These are phyloP conservation scores for Rhynchospora tenuis DNA, from an alignment of 176 grass and related monocot species.

Conservation along the genomic window DNA sequence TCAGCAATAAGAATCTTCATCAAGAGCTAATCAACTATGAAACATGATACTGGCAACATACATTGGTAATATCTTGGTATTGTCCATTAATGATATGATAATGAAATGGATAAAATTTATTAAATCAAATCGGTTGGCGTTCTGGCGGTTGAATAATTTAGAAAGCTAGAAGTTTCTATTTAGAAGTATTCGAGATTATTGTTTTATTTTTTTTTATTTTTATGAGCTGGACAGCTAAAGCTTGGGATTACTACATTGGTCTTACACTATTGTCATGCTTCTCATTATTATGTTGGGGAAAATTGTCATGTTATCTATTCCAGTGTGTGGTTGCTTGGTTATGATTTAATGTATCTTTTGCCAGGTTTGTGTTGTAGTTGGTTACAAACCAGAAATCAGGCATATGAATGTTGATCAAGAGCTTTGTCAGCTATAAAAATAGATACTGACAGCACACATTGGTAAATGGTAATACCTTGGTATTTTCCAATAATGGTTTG, in stretches of 20 bases:
- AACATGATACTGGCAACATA: background rate
- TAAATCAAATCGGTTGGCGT: too few relatives aligned
- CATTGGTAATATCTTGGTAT: background rate
- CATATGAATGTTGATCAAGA: background rate
- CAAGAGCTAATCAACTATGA: background rate
- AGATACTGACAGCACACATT: background rate
- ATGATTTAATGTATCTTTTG: background rate
- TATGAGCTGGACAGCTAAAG: constrained; percentile 36
- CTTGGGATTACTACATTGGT: background rate
- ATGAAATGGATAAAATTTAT: background rate
- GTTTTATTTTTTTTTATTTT: constrained; percentile 8
- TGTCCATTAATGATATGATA: background rate
- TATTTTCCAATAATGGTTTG: background rate
- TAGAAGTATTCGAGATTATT: background rate
- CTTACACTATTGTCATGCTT: background rate
- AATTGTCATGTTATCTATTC: background rate
- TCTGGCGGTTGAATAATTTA: background rate
- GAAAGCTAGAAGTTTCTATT: background rate
- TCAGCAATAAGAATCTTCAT: background rate
- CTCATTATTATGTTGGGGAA: background rate
- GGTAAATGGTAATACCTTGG: background rate
- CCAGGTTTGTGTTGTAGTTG: background rate
- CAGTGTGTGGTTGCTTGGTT: background rate
- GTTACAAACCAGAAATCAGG: background rate
- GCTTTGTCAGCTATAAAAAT: background rate